Evolutionary conservation across 495 filamentous ascomycete species (phyloP), one percentile per base, ranked within the genome.

Genomic region (Apiosordaria backusii): DNA sequence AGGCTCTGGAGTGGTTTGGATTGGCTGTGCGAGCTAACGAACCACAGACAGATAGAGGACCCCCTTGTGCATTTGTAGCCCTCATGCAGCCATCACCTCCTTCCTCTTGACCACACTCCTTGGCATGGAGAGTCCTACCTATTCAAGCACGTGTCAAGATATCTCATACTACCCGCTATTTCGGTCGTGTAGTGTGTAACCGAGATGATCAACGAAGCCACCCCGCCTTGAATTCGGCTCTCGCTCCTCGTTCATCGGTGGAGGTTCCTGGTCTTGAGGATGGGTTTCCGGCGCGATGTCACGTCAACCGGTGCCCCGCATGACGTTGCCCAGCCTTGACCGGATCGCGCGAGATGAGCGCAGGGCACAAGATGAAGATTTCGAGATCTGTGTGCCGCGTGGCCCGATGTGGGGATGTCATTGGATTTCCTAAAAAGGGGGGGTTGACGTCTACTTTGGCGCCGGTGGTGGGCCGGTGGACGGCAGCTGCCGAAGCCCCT

Each of bases 271-370:
- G n/a, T 54, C 53, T 65, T 60, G 40, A 58, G 64, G 9, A 21
- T 22, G 57, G 23, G 25, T 19, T 4, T 23, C 64, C 65, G 60
- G 54, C 60, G 29, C 65, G 65, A 67, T 67, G 65, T 67, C 65
- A 67, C 65, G 22, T 35, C 4, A 26, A 19, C 65, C 40, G 35
- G n/a, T 19, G 18, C 40, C 57, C 57, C 57, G 45, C 57, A 21
- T 35, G 57, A 45, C 27, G 19, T 60, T 65, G 63, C 18, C n/a
- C 45, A 63, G 45, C 27, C 35, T 60, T 60, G 63, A 10, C n/a
- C 45, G 53, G 52, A 55, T 55, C 52, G 52, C 19, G n/a, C 22
- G 22, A 19, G 52, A 23, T 55, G 52, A 55, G 19, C 52, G 52
- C 52, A 18, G 19, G 52, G 13, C 16, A 53, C 4, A 7, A 29